These are phyloP conservation scores for Colletotrichum sp. DNA, from an alignment of 2,329 filamentous ascomycete genomes.

Conservation along the genomic window DNA sequence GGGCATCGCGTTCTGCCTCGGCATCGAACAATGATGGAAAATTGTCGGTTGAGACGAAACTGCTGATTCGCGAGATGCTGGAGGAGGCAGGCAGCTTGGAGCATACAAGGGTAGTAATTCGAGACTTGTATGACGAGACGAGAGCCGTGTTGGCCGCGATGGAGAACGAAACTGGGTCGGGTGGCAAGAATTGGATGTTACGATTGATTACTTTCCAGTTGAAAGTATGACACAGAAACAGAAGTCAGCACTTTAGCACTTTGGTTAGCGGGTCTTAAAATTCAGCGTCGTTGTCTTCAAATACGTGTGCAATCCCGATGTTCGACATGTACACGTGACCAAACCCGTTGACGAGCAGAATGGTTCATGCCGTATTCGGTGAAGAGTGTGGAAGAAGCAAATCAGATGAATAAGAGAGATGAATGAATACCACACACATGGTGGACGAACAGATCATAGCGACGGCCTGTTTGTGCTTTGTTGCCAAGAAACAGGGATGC, in stretches of 20 bases:
- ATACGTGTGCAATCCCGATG: background rate
- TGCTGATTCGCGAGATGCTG: background rate
- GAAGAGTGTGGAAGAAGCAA: constrained; percentile 15
- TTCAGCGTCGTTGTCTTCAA: background rate
- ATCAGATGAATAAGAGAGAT: background rate
- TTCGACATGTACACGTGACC: background rate
- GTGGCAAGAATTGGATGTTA: background rate
- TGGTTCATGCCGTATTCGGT: background rate
- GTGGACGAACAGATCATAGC: too few relatives aligned
- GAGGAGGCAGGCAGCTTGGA: background rate
- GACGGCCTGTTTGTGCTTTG: too few relatives aligned
- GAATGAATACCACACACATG: too few relatives aligned
- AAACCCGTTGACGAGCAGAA: background rate
- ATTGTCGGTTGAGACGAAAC: background rate
- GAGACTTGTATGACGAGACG: background rate
- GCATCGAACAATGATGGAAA: background rate
- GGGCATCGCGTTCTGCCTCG: background rate
- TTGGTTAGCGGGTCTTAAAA: background rate
- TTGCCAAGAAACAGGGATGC: too few relatives aligned
- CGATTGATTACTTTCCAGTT: background rate
- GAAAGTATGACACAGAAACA: background rate
- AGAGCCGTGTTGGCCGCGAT: background rate
- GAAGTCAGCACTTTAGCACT: background rate
- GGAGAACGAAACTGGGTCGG: background rate
- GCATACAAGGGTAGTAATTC: background rate